Conservation (phyloP, 2,329 filamentous ascomycete species). For the Colletotrichum musicola region DNA sequence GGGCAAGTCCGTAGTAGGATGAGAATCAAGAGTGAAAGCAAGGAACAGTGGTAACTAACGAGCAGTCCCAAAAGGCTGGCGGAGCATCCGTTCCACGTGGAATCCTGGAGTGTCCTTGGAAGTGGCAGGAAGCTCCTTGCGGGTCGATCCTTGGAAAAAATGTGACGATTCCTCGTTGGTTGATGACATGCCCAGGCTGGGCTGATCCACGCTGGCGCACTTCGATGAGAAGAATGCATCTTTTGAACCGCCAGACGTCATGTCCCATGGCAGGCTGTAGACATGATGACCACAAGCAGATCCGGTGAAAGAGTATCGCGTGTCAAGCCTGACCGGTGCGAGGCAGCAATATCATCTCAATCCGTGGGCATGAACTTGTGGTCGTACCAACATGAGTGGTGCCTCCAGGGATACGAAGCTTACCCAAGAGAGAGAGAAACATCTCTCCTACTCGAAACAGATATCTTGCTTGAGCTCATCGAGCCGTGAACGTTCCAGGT, state of each 20-base stretch:
- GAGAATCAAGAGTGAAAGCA: neutral
- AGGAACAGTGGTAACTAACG: slow-evolving; percentile 38
- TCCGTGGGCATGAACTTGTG: slow-evolving; percentile 3
- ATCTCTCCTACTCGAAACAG: neutral
- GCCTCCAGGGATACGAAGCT: slow-evolving; percentile 9
- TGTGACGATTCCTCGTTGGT: neutral
- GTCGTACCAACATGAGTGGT: neutral
- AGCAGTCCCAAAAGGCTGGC: slow-evolving; percentile 18
- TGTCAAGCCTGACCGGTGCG: neutral
- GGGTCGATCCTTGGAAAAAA: neutral
- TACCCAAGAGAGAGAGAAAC: slow-evolving; percentile 23
- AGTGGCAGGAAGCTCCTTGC: slow-evolving; percentile 7
- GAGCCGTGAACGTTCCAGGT: slow-evolving; percentile 15
- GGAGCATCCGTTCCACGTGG: slow-evolving; percentile 10
- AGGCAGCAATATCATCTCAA: slow-evolving; percentile 1
- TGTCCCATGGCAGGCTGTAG: slow-evolving; percentile 37
- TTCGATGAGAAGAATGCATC: neutral
- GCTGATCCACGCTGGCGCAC: neutral
- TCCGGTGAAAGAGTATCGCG: neutral
- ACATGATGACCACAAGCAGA: slow-evolving; percentile 15
- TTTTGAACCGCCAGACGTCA: slow-evolving; percentile 33
- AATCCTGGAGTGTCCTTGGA: neutral
- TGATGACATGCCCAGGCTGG: neutral
- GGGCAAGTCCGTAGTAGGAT: neutral
- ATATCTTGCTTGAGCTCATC: slow-evolving; percentile 17